A percentile compares a stretch with the other conserved stretches of the same genome.
These are phyloP conservation scores for Daldinia eschscholtzii DNA, from an alignment of 2,329 filamentous ascomycete species.

Conservation along the genomic window DNA sequence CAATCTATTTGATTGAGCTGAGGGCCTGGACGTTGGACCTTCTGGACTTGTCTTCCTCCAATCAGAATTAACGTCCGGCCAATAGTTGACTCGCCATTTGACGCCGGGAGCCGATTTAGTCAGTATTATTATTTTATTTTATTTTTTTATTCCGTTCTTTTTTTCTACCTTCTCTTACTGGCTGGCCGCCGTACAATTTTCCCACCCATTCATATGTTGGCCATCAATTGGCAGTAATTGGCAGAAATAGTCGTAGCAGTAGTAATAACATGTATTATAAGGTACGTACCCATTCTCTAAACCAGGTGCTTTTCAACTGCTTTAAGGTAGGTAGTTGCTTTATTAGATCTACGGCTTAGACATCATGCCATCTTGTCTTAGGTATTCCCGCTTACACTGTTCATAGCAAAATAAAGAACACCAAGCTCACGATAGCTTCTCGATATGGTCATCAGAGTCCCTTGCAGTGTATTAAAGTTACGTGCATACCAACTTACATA, in stretches of 20 bases:
- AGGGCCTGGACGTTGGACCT: slow-evolving; percentile 37
- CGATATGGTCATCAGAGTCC: slow-evolving; percentile 31
- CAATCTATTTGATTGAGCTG: slow-evolving; percentile 48
- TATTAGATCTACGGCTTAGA: slow-evolving; percentile 14
- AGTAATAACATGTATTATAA: neutral
- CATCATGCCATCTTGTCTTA: slow-evolving; percentile 8
- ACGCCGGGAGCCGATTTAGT: slow-evolving; percentile 47
- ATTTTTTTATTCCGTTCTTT: slow-evolving; percentile 21
- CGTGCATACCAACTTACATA: slow-evolving; percentile 42
- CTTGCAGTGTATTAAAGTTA: slow-evolving; percentile 42
- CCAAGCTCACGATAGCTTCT: slow-evolving; percentile 19
- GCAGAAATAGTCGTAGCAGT: neutral
- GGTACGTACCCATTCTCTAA: neutral
- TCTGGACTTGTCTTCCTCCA: slow-evolving; percentile 41
- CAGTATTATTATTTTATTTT: slow-evolving; percentile 29
- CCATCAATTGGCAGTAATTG: slow-evolving; percentile 16
- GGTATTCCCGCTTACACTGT: slow-evolving; percentile 1
- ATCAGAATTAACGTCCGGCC: slow-evolving; percentile 38
- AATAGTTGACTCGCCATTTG: slow-evolving; percentile 44
- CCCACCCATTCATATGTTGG: slow-evolving; percentile 35
- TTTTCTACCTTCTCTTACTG: slow-evolving; percentile 21
- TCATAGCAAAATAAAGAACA: slow-evolving; percentile 11
- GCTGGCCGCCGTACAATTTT: slow-evolving; percentile 13
- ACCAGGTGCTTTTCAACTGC: neutral
- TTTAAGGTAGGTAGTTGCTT: neutral